Evolutionary conservation across 805 yeast species (phyloP), one percentile per base, ranked within the genome.

Genomic region (Brettanomyces bruxellensis): DNA sequence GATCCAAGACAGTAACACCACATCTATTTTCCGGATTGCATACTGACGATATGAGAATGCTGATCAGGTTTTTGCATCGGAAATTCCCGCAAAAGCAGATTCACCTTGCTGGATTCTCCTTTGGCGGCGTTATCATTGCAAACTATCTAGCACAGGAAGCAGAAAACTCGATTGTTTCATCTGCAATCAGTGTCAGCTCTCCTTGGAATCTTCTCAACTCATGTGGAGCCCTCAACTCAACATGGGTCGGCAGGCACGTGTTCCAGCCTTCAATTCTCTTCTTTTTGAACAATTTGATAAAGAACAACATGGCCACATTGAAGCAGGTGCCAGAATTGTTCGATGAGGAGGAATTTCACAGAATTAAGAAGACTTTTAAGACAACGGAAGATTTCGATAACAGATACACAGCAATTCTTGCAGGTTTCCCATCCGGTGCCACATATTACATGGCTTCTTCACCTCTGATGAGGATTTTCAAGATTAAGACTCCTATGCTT

Each of bases 201-300:
- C 91, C 91, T 8, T 85, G 90, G 90, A 86, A 84, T 60, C 68
- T 85, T 58, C 62, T 73, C 13, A 79, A 73, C 49, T 71, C 83
- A 6, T 67, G 72, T n/a, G 57, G 66, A 40, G 75, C 72, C 39
- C 60, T 80, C 45, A 53, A 63, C 4, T 47, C 51, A 5, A 62
- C 71, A 34, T 61, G 60, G 38, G 55, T 69, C 54, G 75, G 79
- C 5, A 60, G 58, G 36, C 57, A 62, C 30, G 40, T 75, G 3
- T 75, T 75, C 47, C 64, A 64, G 13, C 72, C 70, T 34, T 64
- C 68, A 13, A 63, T 76, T 48, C 57, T 69, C 3, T 67, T 62
- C 24, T 71, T 67, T 38, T 57, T 76, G 40, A 56, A 66, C 5
- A 70, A 72, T 52, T 50, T 73, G 47, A 57, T 75, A 25, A 71